These are phyloP conservation scores for Rhazya stricta DNA, from an alignment of 257 asterid genomes.

Conservation along the genomic window DNA sequence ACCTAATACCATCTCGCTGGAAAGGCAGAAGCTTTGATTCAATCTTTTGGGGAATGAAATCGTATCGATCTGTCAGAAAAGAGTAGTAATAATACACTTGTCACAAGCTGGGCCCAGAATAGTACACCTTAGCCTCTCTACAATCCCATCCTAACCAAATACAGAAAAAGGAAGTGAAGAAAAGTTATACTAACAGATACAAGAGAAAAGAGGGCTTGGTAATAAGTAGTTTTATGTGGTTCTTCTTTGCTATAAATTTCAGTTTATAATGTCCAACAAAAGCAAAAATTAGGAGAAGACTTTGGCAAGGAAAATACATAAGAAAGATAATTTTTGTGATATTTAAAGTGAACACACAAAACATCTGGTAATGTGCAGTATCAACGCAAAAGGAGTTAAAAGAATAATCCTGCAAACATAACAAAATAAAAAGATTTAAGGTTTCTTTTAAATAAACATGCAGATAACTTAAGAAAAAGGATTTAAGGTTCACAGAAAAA, in stretches of 20 bases:
- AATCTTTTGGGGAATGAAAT: conserved; percentile 50
- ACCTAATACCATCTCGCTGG: conserved; percentile 95
- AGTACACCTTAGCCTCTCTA: background rate
- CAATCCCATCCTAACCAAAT: background rate
- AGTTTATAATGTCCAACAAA: background rate
- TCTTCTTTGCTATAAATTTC: background rate
- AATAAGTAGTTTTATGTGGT: background rate
- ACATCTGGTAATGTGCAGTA: too few species aligned
- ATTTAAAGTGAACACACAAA: background rate
- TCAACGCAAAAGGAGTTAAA: too few species aligned
- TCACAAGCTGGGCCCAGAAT: background rate
- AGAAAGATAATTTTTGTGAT: background rate
- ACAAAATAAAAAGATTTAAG: too few species aligned
- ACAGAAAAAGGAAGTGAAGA: background rate
- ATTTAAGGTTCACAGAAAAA: too few species aligned
- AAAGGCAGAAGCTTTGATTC: conserved; percentile 83
- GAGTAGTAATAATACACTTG: conserved; percentile 24
- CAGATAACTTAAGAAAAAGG: too few species aligned
- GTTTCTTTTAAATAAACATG: too few species aligned
- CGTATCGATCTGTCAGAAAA: conserved; percentile 54
- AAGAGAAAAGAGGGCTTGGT: background rate
- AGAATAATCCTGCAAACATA: too few species aligned
- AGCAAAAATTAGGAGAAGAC: background rate
- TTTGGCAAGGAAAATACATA: background rate
- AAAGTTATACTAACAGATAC: background rate